phyloP scores from a whole-genome alignment of 2,329 filamentous ascomycete genomes.

The Colletotrichum tamarilloi region DNA sequence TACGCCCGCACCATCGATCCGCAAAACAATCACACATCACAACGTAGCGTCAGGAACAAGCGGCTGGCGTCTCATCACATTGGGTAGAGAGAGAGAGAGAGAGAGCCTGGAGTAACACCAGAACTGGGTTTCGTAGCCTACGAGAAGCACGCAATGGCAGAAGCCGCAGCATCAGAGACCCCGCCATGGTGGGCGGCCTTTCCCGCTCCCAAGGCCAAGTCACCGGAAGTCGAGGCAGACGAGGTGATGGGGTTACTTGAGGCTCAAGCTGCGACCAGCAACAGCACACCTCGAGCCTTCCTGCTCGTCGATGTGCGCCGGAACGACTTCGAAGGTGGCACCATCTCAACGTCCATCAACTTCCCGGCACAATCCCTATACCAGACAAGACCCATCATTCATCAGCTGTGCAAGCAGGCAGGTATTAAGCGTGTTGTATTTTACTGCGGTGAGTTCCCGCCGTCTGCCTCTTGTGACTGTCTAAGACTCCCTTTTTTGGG shows the following conservation, averaged over 20 bases:
- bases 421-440: conserved; percentile 62
- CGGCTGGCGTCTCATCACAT: not conserved
- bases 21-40: not conserved
- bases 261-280: conserved; percentile 43
- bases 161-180: conserved; percentile 12
- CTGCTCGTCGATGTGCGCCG: conserved; percentile 65
- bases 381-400: conserved; percentile 58
- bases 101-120: not conserved
- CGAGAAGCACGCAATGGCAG: conserved; percentile 14
- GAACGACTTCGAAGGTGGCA: conserved; percentile 68
- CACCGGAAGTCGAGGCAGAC: conserved; percentile 50
- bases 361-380: conserved; percentile 67
- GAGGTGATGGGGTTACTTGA: conserved; percentile 56
- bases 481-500: not conserved
- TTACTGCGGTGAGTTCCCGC: conserved; percentile 60
- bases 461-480: not conserved
- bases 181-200: conserved; percentile 54
- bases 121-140: not conserved
- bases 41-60: not conserved
- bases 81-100: not conserved
- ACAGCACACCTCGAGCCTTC: conserved; percentile 47
- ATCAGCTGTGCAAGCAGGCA: conserved; percentile 62
- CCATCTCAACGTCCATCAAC: conserved; percentile 68
- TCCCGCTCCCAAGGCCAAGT: conserved; percentile 54
- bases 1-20: conserved; percentile 23